These are phyloP conservation scores for Iris pallida DNA, from an alignment of 116 monocot genomes.

Conservation along the genomic window DNA sequence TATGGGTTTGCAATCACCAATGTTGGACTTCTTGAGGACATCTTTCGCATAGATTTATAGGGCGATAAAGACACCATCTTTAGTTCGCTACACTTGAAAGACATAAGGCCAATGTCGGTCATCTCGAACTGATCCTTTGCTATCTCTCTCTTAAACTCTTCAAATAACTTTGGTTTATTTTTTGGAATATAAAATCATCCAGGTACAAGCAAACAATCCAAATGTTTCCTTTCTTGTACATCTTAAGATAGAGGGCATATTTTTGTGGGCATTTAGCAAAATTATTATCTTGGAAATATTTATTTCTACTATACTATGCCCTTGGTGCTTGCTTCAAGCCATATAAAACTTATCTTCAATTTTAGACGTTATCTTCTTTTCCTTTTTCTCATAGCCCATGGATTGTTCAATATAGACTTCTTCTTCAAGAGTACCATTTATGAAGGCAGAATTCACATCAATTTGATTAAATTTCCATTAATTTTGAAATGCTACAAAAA, in stretches of 20 bases:
- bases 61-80: background rate
- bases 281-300: too few relatives aligned
- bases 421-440: background rate
- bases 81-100: background rate
- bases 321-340: too few relatives aligned
- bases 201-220: too few relatives aligned
- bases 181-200: background rate
- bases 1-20: background rate
- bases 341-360: too few relatives aligned
- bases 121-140: slow-evolving; percentile 7
- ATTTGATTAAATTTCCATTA: background rate
- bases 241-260: too few relatives aligned
- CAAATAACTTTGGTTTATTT: slow-evolving; percentile 7
- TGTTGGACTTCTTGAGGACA: background rate
- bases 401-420: background rate
- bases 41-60: slow-evolving; percentile 2
- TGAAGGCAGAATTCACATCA: background rate
- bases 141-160: background rate
- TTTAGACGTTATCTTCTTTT: too few relatives aligned
- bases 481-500: background rate
- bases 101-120: slow-evolving; percentile 1
- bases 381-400: background rate
- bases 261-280: too few relatives aligned
- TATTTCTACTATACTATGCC: too few relatives aligned
- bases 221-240: too few relatives aligned